Base-by-base conservation (phyloP, 768 basidiomycete genomes). In the Suillus paluster region DNA sequence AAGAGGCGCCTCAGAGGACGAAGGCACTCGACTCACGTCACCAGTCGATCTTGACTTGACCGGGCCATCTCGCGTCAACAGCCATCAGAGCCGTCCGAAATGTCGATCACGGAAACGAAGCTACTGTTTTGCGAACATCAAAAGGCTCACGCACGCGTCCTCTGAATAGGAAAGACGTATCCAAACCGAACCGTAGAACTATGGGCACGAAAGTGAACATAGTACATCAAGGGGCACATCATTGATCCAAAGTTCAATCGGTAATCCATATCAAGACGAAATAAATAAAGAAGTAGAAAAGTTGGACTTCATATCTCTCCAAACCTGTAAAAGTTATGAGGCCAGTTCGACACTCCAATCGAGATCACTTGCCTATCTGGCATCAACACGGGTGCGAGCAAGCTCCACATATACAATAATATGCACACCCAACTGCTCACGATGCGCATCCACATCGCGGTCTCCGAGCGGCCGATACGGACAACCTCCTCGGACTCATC, bases 401-500 rank as follows among this genome's bases (percentile, higher is more conserved):
- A 77, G 67, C 91, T 95, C 94, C 94, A 95, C 34, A 84, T 85
- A 70, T 94, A 97, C 63, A 95, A 75, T 45, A 89, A 60, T 77
- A 94, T 89, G 74, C 94, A 98, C 27, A 97, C 84, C 97, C 97
- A 99, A 65, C 92, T 92, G 34, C 94, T 95, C 50, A 99, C 92
- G 36, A 99, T 86, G 5, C 97, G 83, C 94, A 98, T 98, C 97
- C 97, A 99, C 97, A 99, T 99, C 4, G 97, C 95, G 10, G 92
- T 90, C 73, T 95, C 93, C 5, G 94, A 96, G 41, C 95, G 88
- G 19, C 97, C 97, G 53, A 99, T 99, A 74, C 94, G 93, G 42
- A 98, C 89, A 64, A 91, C 86, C 46, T 84, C 79, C 59, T 86
- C 81, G n/a, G 86, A 83, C 63, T 86, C 82, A 0, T 71, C 72